Percentiles rank a stretch among this genome's conserved stretches.
Conservation (phyloP, 2,329 filamentous ascomycete genomes). For the Blumeria graminis region DNA sequence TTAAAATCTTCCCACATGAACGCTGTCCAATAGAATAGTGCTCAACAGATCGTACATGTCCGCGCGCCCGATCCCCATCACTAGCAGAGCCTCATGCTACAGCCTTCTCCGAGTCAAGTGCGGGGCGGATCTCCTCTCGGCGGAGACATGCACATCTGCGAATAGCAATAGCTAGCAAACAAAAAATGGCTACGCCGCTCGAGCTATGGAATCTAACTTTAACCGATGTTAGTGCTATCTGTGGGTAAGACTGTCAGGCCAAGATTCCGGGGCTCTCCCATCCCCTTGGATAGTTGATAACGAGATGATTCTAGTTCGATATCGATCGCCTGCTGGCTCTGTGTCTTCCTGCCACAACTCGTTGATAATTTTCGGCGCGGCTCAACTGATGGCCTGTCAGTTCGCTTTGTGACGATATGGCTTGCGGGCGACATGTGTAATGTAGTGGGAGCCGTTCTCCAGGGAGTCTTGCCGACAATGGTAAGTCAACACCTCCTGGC, state of each 20-base stretch:
- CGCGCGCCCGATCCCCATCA: neutral
- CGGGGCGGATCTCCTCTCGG: no score
- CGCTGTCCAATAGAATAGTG: neutral
- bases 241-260: neutral
- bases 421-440: constrained; percentile 89
- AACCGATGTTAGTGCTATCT: neutral
- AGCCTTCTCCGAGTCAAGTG: no score
- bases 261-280: no score
- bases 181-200: neutral
- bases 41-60: neutral
- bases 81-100: neutral
- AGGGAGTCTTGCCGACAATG: constrained; percentile 88
- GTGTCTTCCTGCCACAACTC: constrained; percentile 93
- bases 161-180: neutral
- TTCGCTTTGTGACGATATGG: constrained; percentile 87
- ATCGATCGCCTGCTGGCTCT: constrained; percentile 85
- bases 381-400: constrained; percentile 68
- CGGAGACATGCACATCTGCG: neutral
- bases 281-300: no score
- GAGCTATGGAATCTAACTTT: neutral
- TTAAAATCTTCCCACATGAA: neutral
- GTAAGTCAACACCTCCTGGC: constrained; percentile 15
- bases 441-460: constrained; percentile 73
- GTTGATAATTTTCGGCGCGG: constrained; percentile 75
- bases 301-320: constrained; percentile 21